Percentiles rank a stretch among this genome's conserved stretches.
Evolutionary conservation across 345 rosid species (phyloP).

Genomic region (Psidium friedrichsthalianum): DNA sequence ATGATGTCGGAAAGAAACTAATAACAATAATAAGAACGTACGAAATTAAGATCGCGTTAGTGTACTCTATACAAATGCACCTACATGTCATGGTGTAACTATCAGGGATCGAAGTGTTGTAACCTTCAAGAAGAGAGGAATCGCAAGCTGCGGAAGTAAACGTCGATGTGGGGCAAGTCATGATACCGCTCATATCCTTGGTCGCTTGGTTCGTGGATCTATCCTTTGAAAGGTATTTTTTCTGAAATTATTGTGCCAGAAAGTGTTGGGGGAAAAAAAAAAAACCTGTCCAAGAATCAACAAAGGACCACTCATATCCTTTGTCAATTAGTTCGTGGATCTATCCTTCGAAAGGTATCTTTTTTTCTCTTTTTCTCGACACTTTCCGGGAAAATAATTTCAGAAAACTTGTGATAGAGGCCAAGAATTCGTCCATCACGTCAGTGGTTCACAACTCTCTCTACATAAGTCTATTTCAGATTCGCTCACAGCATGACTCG

Average conservation of each 20-base stretch:
- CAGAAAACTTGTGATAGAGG: neutral
- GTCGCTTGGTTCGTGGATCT: no score
- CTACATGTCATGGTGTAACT: neutral
- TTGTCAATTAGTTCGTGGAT: neutral
- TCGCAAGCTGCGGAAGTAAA: neutral
- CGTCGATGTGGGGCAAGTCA: neutral
- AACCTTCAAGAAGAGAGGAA: neutral
- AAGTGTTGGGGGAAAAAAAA: no score
- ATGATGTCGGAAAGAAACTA: neutral
- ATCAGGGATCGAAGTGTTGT: neutral
- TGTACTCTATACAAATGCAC: neutral
- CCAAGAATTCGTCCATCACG: neutral
- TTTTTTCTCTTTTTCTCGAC: neutral
- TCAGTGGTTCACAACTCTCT: neutral
- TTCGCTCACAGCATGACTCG: neutral
- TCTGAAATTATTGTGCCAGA: no score
- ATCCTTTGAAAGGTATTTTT: no score
- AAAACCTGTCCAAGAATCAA: neutral
- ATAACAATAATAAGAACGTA: neutral
- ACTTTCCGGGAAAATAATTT: neutral
- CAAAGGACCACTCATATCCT: neutral
- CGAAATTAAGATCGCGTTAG: neutral
- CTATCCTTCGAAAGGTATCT: neutral
- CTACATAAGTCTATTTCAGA: neutral
- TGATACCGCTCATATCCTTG: neutral